Evolutionary conservation across 148 eudicot species (phyloP).

Genomic region (Persicaria tinctoria): DNA sequence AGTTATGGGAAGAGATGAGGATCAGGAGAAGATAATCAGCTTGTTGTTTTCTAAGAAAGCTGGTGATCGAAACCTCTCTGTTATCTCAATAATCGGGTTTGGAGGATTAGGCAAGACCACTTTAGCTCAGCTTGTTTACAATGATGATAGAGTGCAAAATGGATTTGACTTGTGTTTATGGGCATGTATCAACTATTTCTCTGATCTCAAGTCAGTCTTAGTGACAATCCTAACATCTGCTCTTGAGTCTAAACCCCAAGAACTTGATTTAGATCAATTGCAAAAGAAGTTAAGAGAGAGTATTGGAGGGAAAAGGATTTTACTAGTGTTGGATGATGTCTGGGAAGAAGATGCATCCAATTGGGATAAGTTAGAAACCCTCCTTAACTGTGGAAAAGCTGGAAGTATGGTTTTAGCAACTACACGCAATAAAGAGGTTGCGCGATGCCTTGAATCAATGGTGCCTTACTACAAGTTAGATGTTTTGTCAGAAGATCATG

Average conservation of each 20-base stretch:
- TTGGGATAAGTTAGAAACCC: not conserved
- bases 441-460: not conserved
- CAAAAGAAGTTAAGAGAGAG: not conserved
- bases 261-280: not conserved
- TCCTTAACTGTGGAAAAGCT: not conserved
- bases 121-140: not conserved
- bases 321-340: not conserved
- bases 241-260: not conserved
- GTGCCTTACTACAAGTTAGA: not conserved
- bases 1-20: no score
- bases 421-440: not conserved
- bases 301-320: not conserved
- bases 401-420: not conserved
- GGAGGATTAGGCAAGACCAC: not conserved
- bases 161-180: not conserved
- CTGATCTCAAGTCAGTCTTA: not conserved
- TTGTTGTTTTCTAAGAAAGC: no score
- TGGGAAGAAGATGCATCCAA: not conserved
- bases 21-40: no score
- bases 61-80: not conserved
- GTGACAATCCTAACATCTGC: not conserved
- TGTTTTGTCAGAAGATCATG: not conserved
- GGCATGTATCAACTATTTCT: not conserved
- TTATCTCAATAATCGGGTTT: not conserved
- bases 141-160: not conserved